phyloP scores from a whole-genome alignment of 1,284 basidiomycete species.

The Spongiforma sp. region DNA sequence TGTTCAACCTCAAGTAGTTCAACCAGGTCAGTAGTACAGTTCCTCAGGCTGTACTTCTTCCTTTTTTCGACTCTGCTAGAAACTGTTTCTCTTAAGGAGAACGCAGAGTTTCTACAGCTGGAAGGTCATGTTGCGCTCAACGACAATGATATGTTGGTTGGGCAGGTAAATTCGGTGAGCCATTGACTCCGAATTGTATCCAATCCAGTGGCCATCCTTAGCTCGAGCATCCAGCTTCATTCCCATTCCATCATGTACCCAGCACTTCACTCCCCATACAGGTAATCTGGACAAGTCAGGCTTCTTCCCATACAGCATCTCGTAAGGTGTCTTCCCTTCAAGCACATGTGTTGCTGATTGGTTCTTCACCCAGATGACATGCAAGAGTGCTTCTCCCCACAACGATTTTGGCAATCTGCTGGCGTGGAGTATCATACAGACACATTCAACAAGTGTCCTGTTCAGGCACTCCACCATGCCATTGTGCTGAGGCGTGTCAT shows the following conservation, averaged over 20 bases:
- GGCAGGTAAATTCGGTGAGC: not conserved
- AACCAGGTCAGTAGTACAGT: no score
- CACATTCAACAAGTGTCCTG: not conserved
- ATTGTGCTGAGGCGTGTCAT: slow-evolving; percentile 10
- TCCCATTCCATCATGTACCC: not conserved
- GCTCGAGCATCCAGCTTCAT: not conserved
- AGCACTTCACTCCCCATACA: not conserved
- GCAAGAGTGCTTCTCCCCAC: not conserved
- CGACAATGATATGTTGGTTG: not conserved
- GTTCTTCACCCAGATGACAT: slow-evolving; percentile 14
- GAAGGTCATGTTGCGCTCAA: not conserved
- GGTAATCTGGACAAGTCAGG: not conserved
- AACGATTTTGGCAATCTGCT: no score
- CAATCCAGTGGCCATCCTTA: not conserved
- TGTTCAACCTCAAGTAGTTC: no score
- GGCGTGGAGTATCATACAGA: not conserved
- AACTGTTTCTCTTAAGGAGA: no score
- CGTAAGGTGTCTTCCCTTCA: not conserved
- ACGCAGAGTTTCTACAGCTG: no score
- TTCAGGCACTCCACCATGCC: not conserved
- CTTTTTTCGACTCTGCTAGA: no score
- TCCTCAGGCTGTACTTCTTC: no score
- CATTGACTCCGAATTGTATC: not conserved
- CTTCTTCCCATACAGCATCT: not conserved
- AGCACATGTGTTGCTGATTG: not conserved